Percentiles rank a stretch among this genome's conserved stretches.
Evolutionary conservation across 2,329 filamentous ascomycete species (phyloP).

Genomic region (Alternaria triticina): DNA sequence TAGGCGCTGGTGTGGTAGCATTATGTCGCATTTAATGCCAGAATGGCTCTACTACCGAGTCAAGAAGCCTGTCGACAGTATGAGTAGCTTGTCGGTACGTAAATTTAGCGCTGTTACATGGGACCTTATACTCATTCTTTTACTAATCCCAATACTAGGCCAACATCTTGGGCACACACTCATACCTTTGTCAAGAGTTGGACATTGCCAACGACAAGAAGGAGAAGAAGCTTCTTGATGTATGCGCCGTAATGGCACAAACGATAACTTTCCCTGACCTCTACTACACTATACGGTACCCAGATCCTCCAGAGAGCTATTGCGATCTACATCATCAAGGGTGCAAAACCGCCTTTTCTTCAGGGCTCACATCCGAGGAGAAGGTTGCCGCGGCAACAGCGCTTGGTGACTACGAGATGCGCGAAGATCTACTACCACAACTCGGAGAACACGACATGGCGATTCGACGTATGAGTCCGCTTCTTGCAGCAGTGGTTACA

Average conservation of each 20-base stretch:
- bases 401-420: neutral
- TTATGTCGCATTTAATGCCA: neutral
- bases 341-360: neutral
- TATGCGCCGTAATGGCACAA: neutral
- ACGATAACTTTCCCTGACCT: neutral
- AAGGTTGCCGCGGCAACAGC: neutral
- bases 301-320: neutral
- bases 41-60: neutral
- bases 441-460: neutral
- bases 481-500: neutral
- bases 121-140: too few species aligned
- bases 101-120: neutral
- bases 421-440: neutral
- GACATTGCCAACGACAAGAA: neutral
- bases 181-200: neutral
- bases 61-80: neutral
- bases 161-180: neutral
- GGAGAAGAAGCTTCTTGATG: neutral
- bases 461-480: neutral
- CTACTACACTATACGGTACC: neutral
- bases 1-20: neutral
- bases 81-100: neutral
- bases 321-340: neutral
- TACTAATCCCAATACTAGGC: neutral
- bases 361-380: neutral